Base-by-base conservation (phyloP, 2,329 filamentous ascomycete species). In the Graphilbum ipis-grandicollis region DNA sequence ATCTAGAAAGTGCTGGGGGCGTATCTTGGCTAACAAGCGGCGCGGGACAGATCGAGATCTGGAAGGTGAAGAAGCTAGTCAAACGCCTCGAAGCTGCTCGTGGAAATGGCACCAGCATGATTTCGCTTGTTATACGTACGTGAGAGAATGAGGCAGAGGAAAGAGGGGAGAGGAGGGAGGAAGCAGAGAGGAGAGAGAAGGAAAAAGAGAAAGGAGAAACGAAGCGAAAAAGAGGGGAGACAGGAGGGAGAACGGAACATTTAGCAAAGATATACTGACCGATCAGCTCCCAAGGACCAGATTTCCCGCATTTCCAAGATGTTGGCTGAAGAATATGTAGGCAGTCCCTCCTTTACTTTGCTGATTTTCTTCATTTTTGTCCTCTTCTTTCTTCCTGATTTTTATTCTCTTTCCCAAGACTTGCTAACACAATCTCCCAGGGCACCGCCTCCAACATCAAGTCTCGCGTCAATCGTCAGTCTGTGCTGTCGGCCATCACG, bases 61-160 rank as follows among this genome's bases (percentile, higher is more conserved):
- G 80, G 82, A 94, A 98, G 79, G 86, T 98, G 56, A 98, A 98
- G 74, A 98, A 98, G 71, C 69, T 98, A 56, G 93, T 98, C 66
- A 98, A 96, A 66, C 82, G 90, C 52, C 83, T 98, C 52, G 90
- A 96, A 63, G 81, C 84, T 44, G 92, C 92, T 50, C 75, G 92
- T 58, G 90, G 90, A 58, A 98, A 98, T 74, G 90, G 90, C 65
- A 98, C 90, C 46, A 88, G 79, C 66, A 98, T 98, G 90, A 98
- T 98, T 62, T 96, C 88, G 46, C 74, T 98, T 61, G 94, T 98
- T 52, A 96, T 98, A 55, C 90, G 84, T 92, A 67, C 54, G 81
- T 65, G 39, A 31, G 19, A 19, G 5, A 29, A 17, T n/a, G 6
- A 19, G 6, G 18, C 35, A 18, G 12, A 17, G 6, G 9, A 33